A percentile compares a stretch with the other conserved stretches of the same genome.
These are phyloP conservation scores for Pseudogymnoascus sp. DNA, from an alignment of 2,329 filamentous ascomycete species.

Conservation along the genomic window DNA sequence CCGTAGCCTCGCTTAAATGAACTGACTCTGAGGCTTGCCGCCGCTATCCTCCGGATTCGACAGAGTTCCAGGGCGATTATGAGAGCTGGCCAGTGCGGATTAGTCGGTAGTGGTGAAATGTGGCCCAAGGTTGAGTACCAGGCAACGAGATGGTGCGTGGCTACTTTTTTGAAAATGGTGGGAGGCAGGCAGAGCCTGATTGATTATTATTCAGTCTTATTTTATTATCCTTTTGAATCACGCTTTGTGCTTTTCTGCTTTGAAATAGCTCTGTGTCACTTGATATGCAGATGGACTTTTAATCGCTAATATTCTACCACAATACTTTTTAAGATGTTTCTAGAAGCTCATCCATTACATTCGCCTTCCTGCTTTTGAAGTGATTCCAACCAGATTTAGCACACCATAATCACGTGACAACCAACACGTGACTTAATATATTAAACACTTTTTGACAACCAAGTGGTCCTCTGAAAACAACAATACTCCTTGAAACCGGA, in stretches of 20 bases:
- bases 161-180: background rate
- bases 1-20: conserved; percentile 10
- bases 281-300: background rate
- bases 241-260: background rate
- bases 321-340: background rate
- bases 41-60: conserved; percentile 10
- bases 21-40: background rate
- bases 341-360: background rate
- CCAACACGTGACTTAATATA: background rate
- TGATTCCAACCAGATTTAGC: background rate
- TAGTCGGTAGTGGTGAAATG: background rate
- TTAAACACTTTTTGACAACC: background rate
- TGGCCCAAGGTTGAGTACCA: background rate
- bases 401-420: background rate
- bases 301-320: background rate
- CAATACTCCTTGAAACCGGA: background rate
- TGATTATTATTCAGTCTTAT: background rate
- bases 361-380: background rate
- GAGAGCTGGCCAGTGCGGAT: conserved; percentile 2
- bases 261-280: conserved; percentile 3
- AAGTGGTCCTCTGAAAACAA: background rate
- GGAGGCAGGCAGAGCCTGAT: background rate
- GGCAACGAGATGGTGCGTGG: conserved; percentile 4
- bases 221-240: background rate
- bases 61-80: conserved; percentile 14